Conservation (phyloP, 2,329 filamentous ascomycete species). For the Penicillium sclerotigenum region DNA sequence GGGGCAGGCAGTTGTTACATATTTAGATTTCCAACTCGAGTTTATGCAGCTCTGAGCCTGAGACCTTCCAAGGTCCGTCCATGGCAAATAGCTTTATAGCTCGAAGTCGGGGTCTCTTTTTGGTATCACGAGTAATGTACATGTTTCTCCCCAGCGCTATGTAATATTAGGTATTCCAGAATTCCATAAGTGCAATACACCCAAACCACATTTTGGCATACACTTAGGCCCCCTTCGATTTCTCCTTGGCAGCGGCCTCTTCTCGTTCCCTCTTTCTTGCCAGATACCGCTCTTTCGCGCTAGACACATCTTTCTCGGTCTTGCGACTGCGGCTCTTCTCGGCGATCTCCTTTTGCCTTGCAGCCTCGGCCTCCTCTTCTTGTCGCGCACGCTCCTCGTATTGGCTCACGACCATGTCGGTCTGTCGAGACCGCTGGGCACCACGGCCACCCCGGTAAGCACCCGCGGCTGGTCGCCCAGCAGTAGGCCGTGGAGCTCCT, state of each 20-base stretch:
- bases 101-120: neutral
- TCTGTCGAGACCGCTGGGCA: conserved; percentile 54
- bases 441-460: conserved; percentile 39
- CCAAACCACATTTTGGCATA: neutral
- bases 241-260: conserved; percentile 34
- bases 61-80: neutral
- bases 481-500: conserved; percentile 16
- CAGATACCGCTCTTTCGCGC: conserved; percentile 61
- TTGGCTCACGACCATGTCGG: conserved; percentile 59
- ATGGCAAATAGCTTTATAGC: neutral
- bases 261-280: conserved; percentile 56
- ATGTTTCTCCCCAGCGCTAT: conserved; percentile 1
- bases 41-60: neutral
- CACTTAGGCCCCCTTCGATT: conserved; percentile 10
- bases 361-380: conserved; percentile 57
- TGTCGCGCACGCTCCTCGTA: conserved; percentile 55
- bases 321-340: conserved; percentile 58
- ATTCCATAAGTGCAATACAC: neutral
- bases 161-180: neutral
- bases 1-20: neutral
- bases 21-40: neutral
- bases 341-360: conserved; percentile 51
- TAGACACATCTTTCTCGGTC: conserved; percentile 56
- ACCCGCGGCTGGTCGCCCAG: conserved; percentile 20
- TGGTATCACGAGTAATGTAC: conserved; percentile 5